phyloP scores from a whole-genome alignment of 2,329 filamentous ascomycete species.

The Claviceps sp. region DNA sequence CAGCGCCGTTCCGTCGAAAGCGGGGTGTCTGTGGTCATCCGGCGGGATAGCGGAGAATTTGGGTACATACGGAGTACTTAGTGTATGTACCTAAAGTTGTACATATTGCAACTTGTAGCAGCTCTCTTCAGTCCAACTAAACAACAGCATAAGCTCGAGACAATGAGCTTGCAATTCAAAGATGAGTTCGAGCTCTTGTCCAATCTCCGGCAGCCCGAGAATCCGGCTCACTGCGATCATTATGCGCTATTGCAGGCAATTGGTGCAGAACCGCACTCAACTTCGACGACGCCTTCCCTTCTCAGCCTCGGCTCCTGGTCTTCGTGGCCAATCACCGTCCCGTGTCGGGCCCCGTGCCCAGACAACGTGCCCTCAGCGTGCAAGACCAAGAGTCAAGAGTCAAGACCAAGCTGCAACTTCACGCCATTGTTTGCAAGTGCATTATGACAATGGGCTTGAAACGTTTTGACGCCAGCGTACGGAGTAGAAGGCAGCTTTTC shows the following conservation, averaged over 20 bases:
- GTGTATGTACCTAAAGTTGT: too few relatives aligned
- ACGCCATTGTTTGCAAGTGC: background rate
- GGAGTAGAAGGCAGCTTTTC: too few relatives aligned
- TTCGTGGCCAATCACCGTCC: slow-evolving; percentile 16
- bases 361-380: background rate
- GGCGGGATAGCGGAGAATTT: background rate
- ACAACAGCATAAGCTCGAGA: too few relatives aligned
- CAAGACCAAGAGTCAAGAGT: background rate
- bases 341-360: slow-evolving; percentile 18
- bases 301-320: background rate
- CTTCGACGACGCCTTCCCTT: background rate
- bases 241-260: background rate
- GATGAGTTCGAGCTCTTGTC: too few relatives aligned
- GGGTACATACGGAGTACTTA: too few relatives aligned
- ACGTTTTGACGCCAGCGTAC: background rate
- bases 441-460: background rate
- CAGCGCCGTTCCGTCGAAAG: background rate
- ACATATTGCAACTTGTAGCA: background rate
- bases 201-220: too few relatives aligned
- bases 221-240: too few relatives aligned
- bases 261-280: background rate
- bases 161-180: too few relatives aligned
- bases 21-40: background rate
- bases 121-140: background rate
- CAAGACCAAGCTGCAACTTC: background rate